Base-by-base conservation (phyloP, 1,284 basidiomycete genomes). In the Inonotus hispidus region DNA sequence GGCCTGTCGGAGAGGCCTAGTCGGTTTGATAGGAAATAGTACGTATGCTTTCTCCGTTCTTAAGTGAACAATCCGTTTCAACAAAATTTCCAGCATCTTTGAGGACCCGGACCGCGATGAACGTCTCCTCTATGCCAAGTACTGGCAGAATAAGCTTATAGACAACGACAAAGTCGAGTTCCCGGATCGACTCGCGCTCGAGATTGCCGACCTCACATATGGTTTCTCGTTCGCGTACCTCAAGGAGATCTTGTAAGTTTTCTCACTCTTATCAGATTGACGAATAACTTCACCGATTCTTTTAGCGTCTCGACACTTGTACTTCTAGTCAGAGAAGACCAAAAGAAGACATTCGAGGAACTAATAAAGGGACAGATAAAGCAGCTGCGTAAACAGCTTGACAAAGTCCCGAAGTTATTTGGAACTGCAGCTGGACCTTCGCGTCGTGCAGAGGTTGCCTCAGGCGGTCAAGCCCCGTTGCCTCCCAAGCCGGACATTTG, bases 11-110 rank as follows among this genome's bases (percentile, higher is more conserved):
- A 77, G 52, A 81, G 91, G 23, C 91, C 91, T 4, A 91, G 88
- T 66, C 82, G 91, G 27, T 93, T 93, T 67, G 91, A 93, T 71
- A 79, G 91, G 58, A 92, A 92, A 76, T 93, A 86, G 90, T 89
- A 66, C 68, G 88, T 77, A 8, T 21, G 35, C 29, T 43, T n/a
- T 29, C 29, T 32, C n/a, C 14, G 19, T 3, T 14, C 35, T 23
- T 16, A 46, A 16, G n/a, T 32, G 27, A 49, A 45, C 16, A 25
- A 10, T 3, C 21, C 23, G 3, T 8, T 6, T 47, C 11, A 21
- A 13, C 14, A 56, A 29, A n/a, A 10, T 39, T 52, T 16, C 23
- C 66, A 77, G 73, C 67, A 68, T 61, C n/a, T 78, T 77, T 66
- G 69, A 68, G 52, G 82, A 90, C 68, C 90, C 90, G 3, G 79